Evolutionary conservation across 371 early-diverging fungal species (phyloP), one percentile per base, ranked within the genome.

Genomic region (Rhizopus microsporus): DNA sequence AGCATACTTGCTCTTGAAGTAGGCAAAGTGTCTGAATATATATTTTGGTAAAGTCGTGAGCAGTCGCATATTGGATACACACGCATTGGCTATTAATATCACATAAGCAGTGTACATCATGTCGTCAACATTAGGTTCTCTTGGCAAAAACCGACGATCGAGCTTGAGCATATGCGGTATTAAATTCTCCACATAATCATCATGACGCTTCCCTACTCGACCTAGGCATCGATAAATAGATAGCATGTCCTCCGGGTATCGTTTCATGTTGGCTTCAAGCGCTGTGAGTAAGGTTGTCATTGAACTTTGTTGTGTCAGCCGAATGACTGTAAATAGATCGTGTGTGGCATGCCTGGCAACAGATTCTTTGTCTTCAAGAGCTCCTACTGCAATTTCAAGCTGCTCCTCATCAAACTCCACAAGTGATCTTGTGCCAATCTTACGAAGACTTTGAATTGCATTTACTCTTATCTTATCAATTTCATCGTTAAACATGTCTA

Each of bases 401-500:
- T 93, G 90, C 60, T 92, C 91, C n/a, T 77, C 82, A 38, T 87
- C 82, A 46, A 93, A 75, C n/a, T 75, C 66, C 4, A 93, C 70
- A 1, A 69, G 66, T 13, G 78, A 61, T 8, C 71, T 68, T 1
- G 72, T 68, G 0, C 90, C 92, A 31, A 96, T 88, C 42, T 84
- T 83, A 34, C 77, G 74, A 23, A 96, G 80, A 55, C 86, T 89
- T 30, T 81, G 77, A 43, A 94, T 82, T 0, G 94, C 86, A 50
- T 90, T 88, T n/a, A 90, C 63, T 7, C 96, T 87, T 5, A 95
- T 92, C 37, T 75, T 72, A 52, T 88, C 87, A 60, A 90, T 89
- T 62, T 94, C 93, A 65, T 96, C 96, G 71, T 94, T 94, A 62
- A 95, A 92, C 93, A 95, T 95, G 54, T 94, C 95, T 88, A 94